Base-by-base conservation (phyloP, 306 rosid genomes). In the Quercus glauca region DNA sequence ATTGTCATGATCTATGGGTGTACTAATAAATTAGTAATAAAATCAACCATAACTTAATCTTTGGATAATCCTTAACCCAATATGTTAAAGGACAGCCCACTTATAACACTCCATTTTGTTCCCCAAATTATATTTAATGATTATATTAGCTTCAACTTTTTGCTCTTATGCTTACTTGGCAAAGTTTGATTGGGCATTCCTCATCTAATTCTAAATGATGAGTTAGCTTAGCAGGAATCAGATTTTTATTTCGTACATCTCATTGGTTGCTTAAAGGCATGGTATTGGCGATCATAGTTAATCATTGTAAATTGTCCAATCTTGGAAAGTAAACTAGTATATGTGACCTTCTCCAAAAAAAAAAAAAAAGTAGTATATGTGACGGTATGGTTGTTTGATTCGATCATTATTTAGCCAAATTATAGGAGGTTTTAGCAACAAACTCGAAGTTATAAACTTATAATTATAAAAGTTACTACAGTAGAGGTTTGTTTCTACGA, bases 291-390 rank as follows among this genome's bases (percentile, higher is more conserved):
- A 73, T 78, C 59, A 70, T 78, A n/a, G 78, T 64, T 84, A 76
- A 87, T 87, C 53, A 87, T 87, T 77, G 85, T 68, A 49, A 79
- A 72, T 49, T 60, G 81, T 67, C 67, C 52, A 5, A 64, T 33
- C 82, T 75, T 71, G 29, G 60, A 31, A 51, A 79, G 74, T 59
- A 57, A 53, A 56, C 35, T 41, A 41, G 23, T 55, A 69, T 69
- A 72, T 69, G 81, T 76, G 80, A 80, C 74, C 41, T 33, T 33
- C 37, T 33, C 37, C 5, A 35, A 35, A 5, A 33, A 33, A 29
- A 33, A 0, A 0, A 33, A 5, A 5, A 0, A 33, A 33, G 7
- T 7, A 41, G n/a, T 55, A 69, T 69, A 72, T 69, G 81, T 76
- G 79, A 80, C 76, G 20, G 60, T 52, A 14, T 69, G 77, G 79